Evolutionary conservation across 805 yeast species (phyloP), one percentile per base, ranked within the genome.

Genomic region (Candida qinlingensis): DNA sequence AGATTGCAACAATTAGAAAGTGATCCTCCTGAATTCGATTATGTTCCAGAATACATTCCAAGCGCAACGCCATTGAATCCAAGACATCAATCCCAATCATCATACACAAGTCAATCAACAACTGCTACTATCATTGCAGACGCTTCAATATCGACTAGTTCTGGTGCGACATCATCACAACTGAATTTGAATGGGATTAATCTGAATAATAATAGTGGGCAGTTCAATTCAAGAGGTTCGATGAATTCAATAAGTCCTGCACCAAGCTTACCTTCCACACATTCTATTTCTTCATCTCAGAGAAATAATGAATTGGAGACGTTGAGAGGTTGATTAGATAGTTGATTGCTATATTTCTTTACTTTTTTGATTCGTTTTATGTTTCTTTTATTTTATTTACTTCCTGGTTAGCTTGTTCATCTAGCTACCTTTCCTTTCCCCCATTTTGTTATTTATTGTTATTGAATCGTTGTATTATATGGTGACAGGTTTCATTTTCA

Each of bases 1-100:
- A 61, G 75, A 47, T 53, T 74, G 37, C 58, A 64, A 46, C 60
- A 54, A n/a, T 39, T 70, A 47, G 76, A 73, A 48, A 70, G 74
- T 45, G 74, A 67, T 19, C 78, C 79, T 7, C 71, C 73, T 1
- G 57, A 58, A 45, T 60, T 60, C 41, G 63, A 61, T 46, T 58
- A 57, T 34, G 61, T 61, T 28, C 65, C 65, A 1, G 58, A 57
- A 46, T 61, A 61, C 27, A 43, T 28, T 42, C 48, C 56, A 12
- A 36, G 9, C n/a, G 4, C 3, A 13, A n/a, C 25, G 3, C 9
- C 38, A 13, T 19, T 25, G 5, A 19, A 30, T 25, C 4, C 31
- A 35, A 42, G 7, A 12, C 31, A 28, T 8, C 26, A 5, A 31
- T 8, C 28, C 39, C 41, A 26, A 38, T 11, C 6, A 25, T 38